A percentile compares a stretch with the other conserved stretches of the same genome.
phyloP scores from a whole-genome alignment of 768 basidiomycete species.

The Mycena sanguinolenta region DNA sequence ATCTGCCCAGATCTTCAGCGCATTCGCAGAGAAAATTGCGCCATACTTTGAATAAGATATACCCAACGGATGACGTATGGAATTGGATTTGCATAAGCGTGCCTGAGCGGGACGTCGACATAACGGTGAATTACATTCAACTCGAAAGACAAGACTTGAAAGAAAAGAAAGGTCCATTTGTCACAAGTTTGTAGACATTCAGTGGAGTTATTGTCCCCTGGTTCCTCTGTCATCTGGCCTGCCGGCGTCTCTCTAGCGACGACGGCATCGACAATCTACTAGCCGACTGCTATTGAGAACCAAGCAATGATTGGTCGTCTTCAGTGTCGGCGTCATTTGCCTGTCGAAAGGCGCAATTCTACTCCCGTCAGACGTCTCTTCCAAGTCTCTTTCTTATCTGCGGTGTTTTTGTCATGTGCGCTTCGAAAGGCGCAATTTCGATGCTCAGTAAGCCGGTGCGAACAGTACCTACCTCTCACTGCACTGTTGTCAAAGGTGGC shows the following conservation, averaged over 20 bases:
- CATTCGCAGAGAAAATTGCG: conserved; percentile 16
- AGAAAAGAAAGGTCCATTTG: no score
- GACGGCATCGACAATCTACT: no score
- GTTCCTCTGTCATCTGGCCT: no score
- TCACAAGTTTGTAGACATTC: no score
- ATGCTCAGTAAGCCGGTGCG: not conserved
- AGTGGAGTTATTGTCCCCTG: no score
- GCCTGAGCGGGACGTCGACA: not conserved
- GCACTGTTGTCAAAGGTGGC: no score
- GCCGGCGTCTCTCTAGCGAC: no score
- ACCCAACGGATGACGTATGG: not conserved
- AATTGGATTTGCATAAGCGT: not conserved
- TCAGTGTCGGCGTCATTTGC: not conserved
- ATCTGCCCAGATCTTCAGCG: not conserved
- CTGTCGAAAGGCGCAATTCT: conserved; percentile 14
- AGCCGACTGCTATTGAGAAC: no score
- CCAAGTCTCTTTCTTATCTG: no score
- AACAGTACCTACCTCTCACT: no score
- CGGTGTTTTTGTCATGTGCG: not conserved
- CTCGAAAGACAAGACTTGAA: not conserved
- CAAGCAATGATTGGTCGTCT: no score
- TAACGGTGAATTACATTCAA: not conserved
- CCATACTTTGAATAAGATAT: conserved; percentile 7
- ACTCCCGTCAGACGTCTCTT: not conserved
- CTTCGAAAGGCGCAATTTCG: conserved; percentile 29